Percentiles rank a stretch among this genome's conserved stretches.
phyloP scores from a whole-genome alignment of 768 basidiomycete species.

The Saitozyma podzolica region DNA sequence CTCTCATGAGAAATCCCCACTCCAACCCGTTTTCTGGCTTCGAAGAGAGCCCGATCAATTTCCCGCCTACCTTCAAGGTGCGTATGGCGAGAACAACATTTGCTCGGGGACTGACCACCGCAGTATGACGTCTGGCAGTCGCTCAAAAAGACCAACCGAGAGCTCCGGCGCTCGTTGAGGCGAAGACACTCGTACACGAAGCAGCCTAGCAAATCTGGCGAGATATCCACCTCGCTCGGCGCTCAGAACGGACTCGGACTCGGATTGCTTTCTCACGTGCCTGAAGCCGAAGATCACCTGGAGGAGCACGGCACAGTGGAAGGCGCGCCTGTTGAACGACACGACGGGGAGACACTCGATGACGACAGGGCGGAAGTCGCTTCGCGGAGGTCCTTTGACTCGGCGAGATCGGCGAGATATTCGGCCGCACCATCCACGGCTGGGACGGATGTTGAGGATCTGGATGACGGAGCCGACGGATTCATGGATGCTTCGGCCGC shows the following conservation, averaged over 20 bases:
- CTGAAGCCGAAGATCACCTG: no score
- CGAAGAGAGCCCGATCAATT: constrained; percentile 73
- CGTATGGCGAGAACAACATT: background rate
- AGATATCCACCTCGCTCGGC: background rate
- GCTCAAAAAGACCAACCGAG: constrained; percentile 49
- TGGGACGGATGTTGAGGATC: constrained; percentile 38
- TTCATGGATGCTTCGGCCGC: background rate
- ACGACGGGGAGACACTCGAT: no score
- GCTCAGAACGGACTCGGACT: no score
- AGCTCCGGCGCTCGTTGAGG: constrained; percentile 7
- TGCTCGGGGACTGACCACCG: background rate
- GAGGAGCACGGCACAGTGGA: no score
- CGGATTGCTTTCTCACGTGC: no score
- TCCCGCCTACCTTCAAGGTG: constrained; percentile 92
- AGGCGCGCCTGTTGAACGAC: no score
- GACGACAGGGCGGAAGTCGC: no score
- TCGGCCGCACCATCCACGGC: no score
- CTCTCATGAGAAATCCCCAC: constrained; percentile 66
- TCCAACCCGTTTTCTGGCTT: constrained; percentile 70
- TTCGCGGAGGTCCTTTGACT: no score
- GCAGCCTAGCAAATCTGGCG: constrained; percentile 11
- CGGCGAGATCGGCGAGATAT: no score
- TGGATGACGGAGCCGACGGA: background rate
- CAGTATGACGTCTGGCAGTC: constrained; percentile 40
- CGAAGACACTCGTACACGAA: background rate